These are phyloP conservation scores for Phytophthora boehmeriae DNA, from an alignment of 352 stramenopile species.

Conservation along the genomic window DNA sequence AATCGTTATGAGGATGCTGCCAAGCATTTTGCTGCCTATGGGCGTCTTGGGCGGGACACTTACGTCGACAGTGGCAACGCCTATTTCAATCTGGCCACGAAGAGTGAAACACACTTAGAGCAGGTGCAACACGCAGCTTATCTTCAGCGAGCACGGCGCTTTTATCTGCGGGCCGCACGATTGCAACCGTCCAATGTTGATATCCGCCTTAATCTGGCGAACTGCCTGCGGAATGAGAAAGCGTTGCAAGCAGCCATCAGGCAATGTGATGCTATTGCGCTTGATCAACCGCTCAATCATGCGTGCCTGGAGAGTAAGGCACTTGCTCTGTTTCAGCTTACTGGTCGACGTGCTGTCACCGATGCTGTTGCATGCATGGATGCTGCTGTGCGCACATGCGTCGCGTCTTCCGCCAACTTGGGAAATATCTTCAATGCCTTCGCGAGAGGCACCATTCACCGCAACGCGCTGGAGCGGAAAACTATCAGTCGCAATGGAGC, in stretches of 20 bases:
- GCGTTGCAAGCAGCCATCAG: slow-evolving; percentile 47
- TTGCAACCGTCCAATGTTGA: slow-evolving; percentile 68
- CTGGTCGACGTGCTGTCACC: slow-evolving; percentile 20
- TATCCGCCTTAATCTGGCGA: slow-evolving; percentile 70
- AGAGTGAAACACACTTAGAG: slow-evolving; percentile 37
- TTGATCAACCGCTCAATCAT: slow-evolving; percentile 53
- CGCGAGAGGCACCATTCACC: slow-evolving; percentile 47
- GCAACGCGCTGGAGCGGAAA: slow-evolving; percentile 64
- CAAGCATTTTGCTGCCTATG: slow-evolving; percentile 65
- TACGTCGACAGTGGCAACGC: slow-evolving; percentile 78
- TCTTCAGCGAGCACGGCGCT: slow-evolving; percentile 60
- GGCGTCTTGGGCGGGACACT: slow-evolving; percentile 62
- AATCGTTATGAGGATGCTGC: slow-evolving; percentile 73
- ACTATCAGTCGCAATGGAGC: slow-evolving; percentile 36
- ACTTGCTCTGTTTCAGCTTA: slow-evolving; percentile 58
- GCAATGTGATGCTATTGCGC: slow-evolving; percentile 59
- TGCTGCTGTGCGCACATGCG: slow-evolving; percentile 57
- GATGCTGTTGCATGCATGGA: slow-evolving; percentile 69
- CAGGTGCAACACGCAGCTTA: slow-evolving; percentile 43
- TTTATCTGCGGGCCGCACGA: slow-evolving; percentile 67
- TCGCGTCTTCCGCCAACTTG: slow-evolving; percentile 59
- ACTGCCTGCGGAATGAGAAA: slow-evolving; percentile 60
- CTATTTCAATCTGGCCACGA: slow-evolving; percentile 71
- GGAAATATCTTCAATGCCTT: slow-evolving; percentile 77
- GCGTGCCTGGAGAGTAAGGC: slow-evolving; percentile 63